Conservation (phyloP, 768 basidiomycete species). For the Phylloporus rhodoxanthus region DNA sequence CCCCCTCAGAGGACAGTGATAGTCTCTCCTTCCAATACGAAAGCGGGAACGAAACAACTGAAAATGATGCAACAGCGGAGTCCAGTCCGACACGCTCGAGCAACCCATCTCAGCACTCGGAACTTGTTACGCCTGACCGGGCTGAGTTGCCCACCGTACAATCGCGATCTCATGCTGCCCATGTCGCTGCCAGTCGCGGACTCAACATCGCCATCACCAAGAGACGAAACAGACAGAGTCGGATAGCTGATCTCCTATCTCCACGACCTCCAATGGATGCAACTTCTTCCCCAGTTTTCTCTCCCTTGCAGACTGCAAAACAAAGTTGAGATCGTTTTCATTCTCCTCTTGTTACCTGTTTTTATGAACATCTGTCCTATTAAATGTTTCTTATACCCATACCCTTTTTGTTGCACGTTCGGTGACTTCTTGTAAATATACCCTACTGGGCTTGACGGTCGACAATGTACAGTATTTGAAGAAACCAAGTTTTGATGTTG, state of each 20-base stretch:
- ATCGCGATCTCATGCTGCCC: constrained; percentile 47
- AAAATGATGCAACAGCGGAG: constrained; percentile 47
- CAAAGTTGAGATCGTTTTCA: constrained; percentile 16
- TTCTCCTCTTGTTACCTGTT: neutral
- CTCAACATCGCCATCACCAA: constrained; percentile 58
- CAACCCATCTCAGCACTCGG: constrained; percentile 26
- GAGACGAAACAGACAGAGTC: constrained; percentile 58
- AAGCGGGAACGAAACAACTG: constrained; percentile 69
- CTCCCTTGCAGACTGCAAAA: constrained; percentile 22
- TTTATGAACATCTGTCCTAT: constrained; percentile 11
- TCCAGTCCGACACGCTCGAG: constrained; percentile 39
- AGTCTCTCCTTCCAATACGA: constrained; percentile 63
- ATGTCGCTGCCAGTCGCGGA: constrained; percentile 62
- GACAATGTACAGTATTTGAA: neutral
- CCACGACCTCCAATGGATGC: constrained; percentile 25
- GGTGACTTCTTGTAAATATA: constrained; percentile 16
- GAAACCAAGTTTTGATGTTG: neutral
- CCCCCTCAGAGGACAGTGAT: constrained; percentile 64
- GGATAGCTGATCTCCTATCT: constrained; percentile 56
- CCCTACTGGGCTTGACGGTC: constrained; percentile 10
- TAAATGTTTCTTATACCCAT: constrained; percentile 22
- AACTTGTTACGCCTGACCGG: constrained; percentile 14
- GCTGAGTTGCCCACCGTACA: constrained; percentile 30
- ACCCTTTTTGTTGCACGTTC: constrained; percentile 17
- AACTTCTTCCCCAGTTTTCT: constrained; percentile 9